Base-by-base conservation (phyloP, 225 moss, liverwort and hornwort genomes). In the Ulota crispa region DNA sequence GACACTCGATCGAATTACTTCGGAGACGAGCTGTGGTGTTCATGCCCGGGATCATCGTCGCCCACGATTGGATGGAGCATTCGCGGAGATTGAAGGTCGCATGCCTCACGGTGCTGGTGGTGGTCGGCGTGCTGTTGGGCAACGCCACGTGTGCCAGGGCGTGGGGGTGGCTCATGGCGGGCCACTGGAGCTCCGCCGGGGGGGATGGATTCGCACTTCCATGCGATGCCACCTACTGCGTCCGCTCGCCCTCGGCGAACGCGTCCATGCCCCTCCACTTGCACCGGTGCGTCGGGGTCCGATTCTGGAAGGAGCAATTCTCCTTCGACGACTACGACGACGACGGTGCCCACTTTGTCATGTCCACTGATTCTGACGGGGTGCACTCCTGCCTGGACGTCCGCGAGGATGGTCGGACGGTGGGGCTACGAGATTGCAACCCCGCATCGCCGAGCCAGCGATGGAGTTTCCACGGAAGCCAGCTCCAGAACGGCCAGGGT, bases 261-360 rank as follows among this genome's bases (percentile, higher is more conserved):
- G 67, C 72, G 47, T 83, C 83, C 13, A 57, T 57, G 27, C 45
- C 83, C 11, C 59, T 73, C 59, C 43, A 31, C 6, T 47, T 60
- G 21, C 79, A 79, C 63, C 34, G 73, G 24, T 79, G 79, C 60
- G 27, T 67, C 4, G 73, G 60, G 36, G 8, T 59, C 47, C 56
- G 50, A 24, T 84, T 68, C 60, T 73, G 79, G 73, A 65, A 81
- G 81, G 80, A 80, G 66, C 68, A 79, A 60, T 79, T 79, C 52
- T 47, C 68, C 28, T 74, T 73, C n/a, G n/a, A n/a, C n/a, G n/a
- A n/a, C n/a, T n/a, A n/a, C n/a, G n/a, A n/a, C 28, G 83, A 68
- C 34, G 78, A 72, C 32, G 34, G 64, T 53, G 18, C 43, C 1
- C 55, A 56, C 20, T 72, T 72, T 3, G 34, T 20, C 3, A 56